Percentiles rank a stretch among this genome's conserved stretches.
Evolutionary conservation across 1,284 basidiomycete species (phyloP).

Genomic region (Neonothopanus nambi): DNA sequence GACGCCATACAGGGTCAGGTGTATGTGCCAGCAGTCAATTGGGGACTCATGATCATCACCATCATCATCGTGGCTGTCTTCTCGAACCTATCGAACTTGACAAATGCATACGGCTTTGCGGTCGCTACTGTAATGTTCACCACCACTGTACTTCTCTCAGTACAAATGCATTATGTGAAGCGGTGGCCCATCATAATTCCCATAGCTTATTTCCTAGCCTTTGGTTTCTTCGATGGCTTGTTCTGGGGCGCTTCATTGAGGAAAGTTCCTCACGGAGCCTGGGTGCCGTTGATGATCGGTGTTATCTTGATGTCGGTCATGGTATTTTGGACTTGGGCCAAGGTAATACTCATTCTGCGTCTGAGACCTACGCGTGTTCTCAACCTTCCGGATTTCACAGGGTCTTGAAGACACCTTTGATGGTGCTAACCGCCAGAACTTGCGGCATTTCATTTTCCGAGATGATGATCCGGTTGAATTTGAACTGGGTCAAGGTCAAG

Average conservation of each 20-base stretch:
- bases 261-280: slow-evolving; percentile 63
- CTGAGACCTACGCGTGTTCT: not conserved
- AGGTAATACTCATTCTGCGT: slow-evolving; percentile 30
- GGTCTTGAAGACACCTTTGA: slow-evolving; percentile 63
- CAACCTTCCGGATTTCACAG: slow-evolving; percentile 23
- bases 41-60: slow-evolving; percentile 53
- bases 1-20: slow-evolving; percentile 62
- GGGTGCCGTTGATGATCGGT: slow-evolving; percentile 64
- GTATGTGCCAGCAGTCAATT: slow-evolving; percentile 64
- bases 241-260: slow-evolving; percentile 65
- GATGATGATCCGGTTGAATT: slow-evolving; percentile 8
- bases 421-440: slow-evolving; percentile 51
- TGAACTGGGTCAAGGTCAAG: slow-evolving; percentile 1
- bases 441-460: slow-evolving; percentile 30
- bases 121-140: slow-evolving; percentile 66
- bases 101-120: slow-evolving; percentile 55
- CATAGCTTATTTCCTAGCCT: slow-evolving; percentile 51
- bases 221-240: slow-evolving; percentile 62
- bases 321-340: slow-evolving; percentile 66
- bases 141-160: slow-evolving; percentile 54
- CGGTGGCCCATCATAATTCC: slow-evolving; percentile 43
- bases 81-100: slow-evolving; percentile 47
- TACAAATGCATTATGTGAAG: slow-evolving; percentile 63
- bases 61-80: slow-evolving; percentile 61
- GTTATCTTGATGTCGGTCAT: slow-evolving; percentile 47